Percentiles rank a stretch among this genome's conserved stretches.
Evolutionary conservation across 2,329 filamentous ascomycete species (phyloP).

Genomic region (Fusarium albidum): DNA sequence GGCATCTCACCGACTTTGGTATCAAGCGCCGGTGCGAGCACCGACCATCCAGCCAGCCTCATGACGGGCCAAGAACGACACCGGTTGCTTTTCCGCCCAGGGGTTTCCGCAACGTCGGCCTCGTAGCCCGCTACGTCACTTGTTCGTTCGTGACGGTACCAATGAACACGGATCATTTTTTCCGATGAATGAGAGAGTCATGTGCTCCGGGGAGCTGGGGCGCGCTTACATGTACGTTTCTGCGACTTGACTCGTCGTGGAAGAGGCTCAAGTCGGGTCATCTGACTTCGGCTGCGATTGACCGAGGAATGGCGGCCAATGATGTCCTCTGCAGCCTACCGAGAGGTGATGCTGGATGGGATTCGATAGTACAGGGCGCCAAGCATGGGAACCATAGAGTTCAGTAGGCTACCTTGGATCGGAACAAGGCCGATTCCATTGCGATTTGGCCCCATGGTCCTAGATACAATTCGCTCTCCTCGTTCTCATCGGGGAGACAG

Average conservation of each 20-base stretch:
- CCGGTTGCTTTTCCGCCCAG: not conserved
- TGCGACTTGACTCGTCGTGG: not conserved
- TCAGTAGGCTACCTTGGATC: too few species aligned
- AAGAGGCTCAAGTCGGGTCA: not conserved
- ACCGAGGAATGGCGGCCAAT: too few species aligned
- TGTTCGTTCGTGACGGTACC: not conserved
- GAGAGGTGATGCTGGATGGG: too few species aligned
- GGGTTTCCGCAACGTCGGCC: slow-evolving; percentile 8
- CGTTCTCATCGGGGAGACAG: too few species aligned
- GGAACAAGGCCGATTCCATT: too few species aligned
- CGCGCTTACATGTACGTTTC: not conserved
- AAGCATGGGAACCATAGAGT: too few species aligned
- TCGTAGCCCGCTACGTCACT: slow-evolving; percentile 16
- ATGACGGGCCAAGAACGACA: slow-evolving; percentile 7
- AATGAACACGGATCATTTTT: not conserved
- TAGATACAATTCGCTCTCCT: too few species aligned
- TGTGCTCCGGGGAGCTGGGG: not conserved
- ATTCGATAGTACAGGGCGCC: too few species aligned
- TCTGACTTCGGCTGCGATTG: not conserved
- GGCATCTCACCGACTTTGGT: slow-evolving; percentile 24
- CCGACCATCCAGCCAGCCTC: slow-evolving; percentile 12
- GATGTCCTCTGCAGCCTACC: too few species aligned
- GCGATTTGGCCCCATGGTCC: too few species aligned
- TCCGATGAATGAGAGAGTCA: not conserved
- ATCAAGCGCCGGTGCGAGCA: slow-evolving; percentile 9